These are phyloP conservation scores for Amphichorda felina DNA, from an alignment of 2,329 filamentous ascomycete genomes.

Conservation along the genomic window DNA sequence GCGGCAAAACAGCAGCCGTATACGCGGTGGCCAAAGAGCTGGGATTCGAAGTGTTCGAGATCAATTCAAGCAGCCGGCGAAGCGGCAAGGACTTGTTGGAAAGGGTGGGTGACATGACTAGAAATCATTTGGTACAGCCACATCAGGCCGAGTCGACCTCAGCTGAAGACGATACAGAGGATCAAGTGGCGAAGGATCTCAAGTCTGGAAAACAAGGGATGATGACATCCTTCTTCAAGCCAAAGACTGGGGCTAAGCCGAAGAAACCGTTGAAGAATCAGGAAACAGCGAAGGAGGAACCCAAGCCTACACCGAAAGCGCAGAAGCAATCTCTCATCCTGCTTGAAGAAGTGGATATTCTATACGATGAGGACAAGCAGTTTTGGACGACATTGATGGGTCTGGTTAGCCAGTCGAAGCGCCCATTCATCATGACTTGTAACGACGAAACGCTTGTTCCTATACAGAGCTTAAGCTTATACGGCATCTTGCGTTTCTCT, in stretches of 20 bases:
- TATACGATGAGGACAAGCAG: conserved; percentile 91
- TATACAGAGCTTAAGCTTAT: conserved; percentile 58
- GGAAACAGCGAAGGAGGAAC: conserved; percentile 9
- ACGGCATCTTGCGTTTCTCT: conserved; percentile 72
- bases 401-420: conserved; percentile 73
- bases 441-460: conserved; percentile 83
- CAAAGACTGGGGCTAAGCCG: conserved; percentile 22
- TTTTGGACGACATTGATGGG: conserved; percentile 79
- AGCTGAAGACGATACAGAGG: conserved; percentile 14
- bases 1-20: conserved; percentile 86
- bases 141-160: conserved; percentile 19
- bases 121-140: conserved; percentile 73
- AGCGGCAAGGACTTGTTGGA: conserved; percentile 87
- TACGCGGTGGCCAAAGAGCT: conserved; percentile 88
- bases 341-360: conserved; percentile 82
- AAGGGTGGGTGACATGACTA: conserved; percentile 90
- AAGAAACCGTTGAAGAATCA: conserved; percentile 11
- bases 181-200: conserved; percentile 33
- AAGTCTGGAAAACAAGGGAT: conserved; percentile 64
- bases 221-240: conserved; percentile 72
- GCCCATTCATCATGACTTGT: conserved; percentile 91
- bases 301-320: conserved; percentile 22
- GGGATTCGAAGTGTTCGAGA: conserved; percentile 89
- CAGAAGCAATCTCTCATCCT: conserved; percentile 94
- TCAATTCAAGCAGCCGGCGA: conserved; percentile 72